Evolutionary conservation across 768 basidiomycete genomes (phyloP), one percentile per base, ranked within the genome.

Genomic region (Termitomyces sp.): DNA sequence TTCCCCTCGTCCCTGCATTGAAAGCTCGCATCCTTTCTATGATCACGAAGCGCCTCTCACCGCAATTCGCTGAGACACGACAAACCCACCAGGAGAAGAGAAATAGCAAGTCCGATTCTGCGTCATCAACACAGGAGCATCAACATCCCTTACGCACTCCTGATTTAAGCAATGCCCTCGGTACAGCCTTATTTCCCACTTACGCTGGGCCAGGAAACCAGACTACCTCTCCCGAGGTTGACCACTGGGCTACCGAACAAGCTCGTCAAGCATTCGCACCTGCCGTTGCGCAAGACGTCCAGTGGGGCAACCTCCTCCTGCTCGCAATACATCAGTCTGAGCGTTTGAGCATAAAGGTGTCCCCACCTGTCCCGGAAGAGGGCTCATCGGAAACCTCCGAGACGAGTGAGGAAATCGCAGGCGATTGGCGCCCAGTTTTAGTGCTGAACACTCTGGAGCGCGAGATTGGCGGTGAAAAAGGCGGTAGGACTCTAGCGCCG

Each of bases 221-320:
- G 12, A 39, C 20, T 7, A 18, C 32, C 16, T 58, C 50, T 12
- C 40, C 22, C 2, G 49, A 55, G 22, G 20, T 71, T 11, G 51
- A 52, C 3, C 53, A 57, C 1, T 74, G 73, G 74, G 68, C 67
- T 3, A 47, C 52, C 10, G 42, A 58, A 16, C 62, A 70, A 39
- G 63, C 60, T 20, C 56, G 22, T 1, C 53, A 56, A 20, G 65
- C 64, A 13, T 71, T 80, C 49, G 62, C 67, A n/a, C 63, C 74
- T 3, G 39, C 38, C 2, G 32, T 69, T 22, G 38, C 73, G 1
- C 55, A 64, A 31, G 64, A 69, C 25, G 54, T 57, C 22, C 76
- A 77, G 9, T 83, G 82, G 82, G 66, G 57, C 36, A 75, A 73
- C 44, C 57, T 83, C 7, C 48, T 66, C 5, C 56, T 79, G 13